A percentile compares a stretch with the other conserved stretches of the same genome.
phyloP scores from a whole-genome alignment of 2,329 filamentous ascomycete species.

The Ceratocystis cacaofunesta region DNA sequence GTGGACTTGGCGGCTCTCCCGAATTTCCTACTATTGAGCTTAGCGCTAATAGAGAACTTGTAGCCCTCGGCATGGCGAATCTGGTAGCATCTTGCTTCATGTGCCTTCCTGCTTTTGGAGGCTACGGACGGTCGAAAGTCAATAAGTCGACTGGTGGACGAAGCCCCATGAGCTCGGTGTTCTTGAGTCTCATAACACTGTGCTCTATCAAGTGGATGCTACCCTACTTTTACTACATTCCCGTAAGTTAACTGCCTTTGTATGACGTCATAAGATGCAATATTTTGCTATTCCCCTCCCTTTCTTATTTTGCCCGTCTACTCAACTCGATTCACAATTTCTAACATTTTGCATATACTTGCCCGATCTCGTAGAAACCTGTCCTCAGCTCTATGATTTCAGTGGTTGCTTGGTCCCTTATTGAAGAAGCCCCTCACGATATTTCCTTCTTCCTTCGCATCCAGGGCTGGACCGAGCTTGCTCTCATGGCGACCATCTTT shows the following conservation, averaged over 20 bases:
- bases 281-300: not conserved
- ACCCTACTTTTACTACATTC: slow-evolving; percentile 87
- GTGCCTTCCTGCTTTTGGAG: slow-evolving; percentile 84
- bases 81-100: slow-evolving; percentile 84
- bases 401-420: slow-evolving; percentile 83
- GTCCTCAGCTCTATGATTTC: slow-evolving; percentile 89
- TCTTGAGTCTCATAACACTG: slow-evolving; percentile 70
- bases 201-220: slow-evolving; percentile 68
- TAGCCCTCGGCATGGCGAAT: slow-evolving; percentile 82
- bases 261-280: not conserved
- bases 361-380: slow-evolving; percentile 49
- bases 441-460: slow-evolving; percentile 79
- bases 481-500: slow-evolving; percentile 82
- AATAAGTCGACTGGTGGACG: slow-evolving; percentile 83
- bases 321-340: not conserved
- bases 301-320: not conserved
- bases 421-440: slow-evolving; percentile 91
- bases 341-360: not conserved
- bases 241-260: slow-evolving; percentile 43
- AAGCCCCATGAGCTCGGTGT: slow-evolving; percentile 84
- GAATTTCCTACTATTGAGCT: slow-evolving; percentile 66
- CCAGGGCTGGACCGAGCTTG: slow-evolving; percentile 70
- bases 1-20: slow-evolving; percentile 59
- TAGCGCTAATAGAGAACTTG: slow-evolving; percentile 83
- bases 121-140: slow-evolving; percentile 90